Percentiles rank a stretch among this genome's conserved stretches.
These are phyloP conservation scores for Plantago elongata DNA, from an alignment of 257 asterid genomes.

Conservation along the genomic window DNA sequence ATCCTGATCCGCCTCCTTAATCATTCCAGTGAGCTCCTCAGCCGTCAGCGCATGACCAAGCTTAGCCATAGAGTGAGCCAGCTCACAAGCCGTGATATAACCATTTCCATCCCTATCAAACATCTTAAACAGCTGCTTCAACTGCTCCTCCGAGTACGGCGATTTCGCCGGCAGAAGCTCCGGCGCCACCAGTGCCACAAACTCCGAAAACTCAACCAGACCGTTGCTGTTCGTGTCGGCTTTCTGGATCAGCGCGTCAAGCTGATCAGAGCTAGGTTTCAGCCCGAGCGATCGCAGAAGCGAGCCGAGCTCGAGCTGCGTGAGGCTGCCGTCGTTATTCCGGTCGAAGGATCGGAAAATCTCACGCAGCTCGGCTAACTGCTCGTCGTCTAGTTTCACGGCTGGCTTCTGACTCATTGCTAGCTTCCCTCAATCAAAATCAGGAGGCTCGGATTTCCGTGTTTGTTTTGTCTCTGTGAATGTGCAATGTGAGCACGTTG, in stretches of 20 bases:
- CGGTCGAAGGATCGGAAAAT: conserved; percentile 85
- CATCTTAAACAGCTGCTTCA: conserved; percentile 68
- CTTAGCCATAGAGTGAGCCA: conserved; percentile 94
- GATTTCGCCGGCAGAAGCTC: conserved; percentile 82
- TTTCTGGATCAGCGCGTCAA: conserved; percentile 67
- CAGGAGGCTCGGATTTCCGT: too few species aligned
- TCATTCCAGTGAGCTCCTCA: conserved; percentile 88
- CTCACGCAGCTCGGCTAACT: conserved; percentile 75
- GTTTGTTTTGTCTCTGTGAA: background rate
- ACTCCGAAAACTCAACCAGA: conserved; percentile 84
- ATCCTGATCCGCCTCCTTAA: conserved; percentile 77
- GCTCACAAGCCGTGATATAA: conserved; percentile 79
- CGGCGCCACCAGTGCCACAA: conserved; percentile 85
- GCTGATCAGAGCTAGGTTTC: conserved; percentile 81
- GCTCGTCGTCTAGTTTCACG: conserved; percentile 70
- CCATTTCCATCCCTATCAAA: conserved; percentile 92
- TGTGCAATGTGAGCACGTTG: too few species aligned
- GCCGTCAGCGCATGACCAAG: conserved; percentile 88
- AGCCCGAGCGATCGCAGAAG: conserved; percentile 74
- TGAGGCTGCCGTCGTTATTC: conserved; percentile 87
- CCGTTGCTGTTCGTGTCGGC: conserved; percentile 84
- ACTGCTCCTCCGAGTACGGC: conserved; percentile 85
- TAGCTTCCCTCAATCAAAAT: background rate
- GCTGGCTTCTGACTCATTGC: conserved; percentile 46
- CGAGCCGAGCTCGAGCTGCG: conserved; percentile 87